Percentiles rank a stretch among this genome's conserved stretches.
phyloP scores from a whole-genome alignment of 768 basidiomycete genomes.

The Dentipellis fragilis region DNA sequence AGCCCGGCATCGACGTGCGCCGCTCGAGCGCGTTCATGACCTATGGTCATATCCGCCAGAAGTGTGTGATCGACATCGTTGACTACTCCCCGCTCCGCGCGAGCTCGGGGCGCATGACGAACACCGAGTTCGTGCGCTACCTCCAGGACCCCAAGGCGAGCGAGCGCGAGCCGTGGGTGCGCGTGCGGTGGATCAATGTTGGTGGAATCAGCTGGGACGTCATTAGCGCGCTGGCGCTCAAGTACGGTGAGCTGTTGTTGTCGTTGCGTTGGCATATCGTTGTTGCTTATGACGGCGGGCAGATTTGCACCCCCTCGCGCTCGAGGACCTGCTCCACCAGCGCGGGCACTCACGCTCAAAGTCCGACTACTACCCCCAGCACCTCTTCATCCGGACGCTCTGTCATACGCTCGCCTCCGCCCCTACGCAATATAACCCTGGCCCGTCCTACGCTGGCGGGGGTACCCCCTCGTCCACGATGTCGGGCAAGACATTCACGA shows the following conservation, averaged over 20 bases:
- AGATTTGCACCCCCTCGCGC: slow-evolving; percentile 63
- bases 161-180: slow-evolving; percentile 47
- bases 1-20: slow-evolving; percentile 64
- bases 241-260: slow-evolving; percentile 37
- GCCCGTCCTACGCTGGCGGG: not conserved
- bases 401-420: slow-evolving; percentile 42
- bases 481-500: slow-evolving; percentile 15
- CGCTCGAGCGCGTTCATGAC: slow-evolving; percentile 42
- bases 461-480: not conserved
- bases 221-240: slow-evolving; percentile 53
- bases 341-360: slow-evolving; percentile 47
- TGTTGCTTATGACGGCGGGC: not conserved
- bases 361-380: slow-evolving; percentile 58
- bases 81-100: slow-evolving; percentile 55
- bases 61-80: slow-evolving; percentile 56
- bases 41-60: slow-evolving; percentile 48
- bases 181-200: slow-evolving; percentile 68
- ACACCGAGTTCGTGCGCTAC: slow-evolving; percentile 48
- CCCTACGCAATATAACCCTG: not conserved
- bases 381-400: slow-evolving; percentile 62
- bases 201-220: slow-evolving; percentile 65
- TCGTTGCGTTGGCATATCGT: not conserved
- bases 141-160: slow-evolving; percentile 36
- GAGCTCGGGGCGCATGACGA: slow-evolving; percentile 46
- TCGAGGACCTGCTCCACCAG: slow-evolving; percentile 57